Evolutionary conservation across 768 basidiomycete genomes (phyloP), one percentile per base, ranked within the genome.

Genomic region (Sporobolomyces pararoseus): DNA sequence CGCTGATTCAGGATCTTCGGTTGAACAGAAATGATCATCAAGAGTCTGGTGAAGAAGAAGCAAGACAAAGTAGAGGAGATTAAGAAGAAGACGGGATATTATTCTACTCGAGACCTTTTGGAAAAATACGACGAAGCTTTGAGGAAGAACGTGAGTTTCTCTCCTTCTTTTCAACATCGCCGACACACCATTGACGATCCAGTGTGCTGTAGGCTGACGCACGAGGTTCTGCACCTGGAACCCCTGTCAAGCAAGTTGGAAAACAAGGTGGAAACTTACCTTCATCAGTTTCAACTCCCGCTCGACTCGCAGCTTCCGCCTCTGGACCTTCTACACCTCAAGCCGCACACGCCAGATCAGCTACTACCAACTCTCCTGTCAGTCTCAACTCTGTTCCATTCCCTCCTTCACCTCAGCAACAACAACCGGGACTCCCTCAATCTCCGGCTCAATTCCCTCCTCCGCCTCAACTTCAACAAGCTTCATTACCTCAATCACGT

Each of bases 81-180:
- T 74, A 99, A 99, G 84, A 91, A 92, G 82, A 92, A 90, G 79
- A 97, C 94, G 2, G 95, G 97, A 75, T 99, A 90, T 79, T 91
- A 99, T 78, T 86, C 86, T 16, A 99, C 93, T 34, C 87, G 89
- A 61, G 90, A 88, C 75, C 83, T 99, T 52, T 83, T 99, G 23
- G 91, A 95, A 78, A 86, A 87, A 66, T 97, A 96, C 76, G 95
- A 95, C 72, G 89, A 89, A 58, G 71, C 54, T 21, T 37, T 70
- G 23, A 76, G 76, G 4, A 76, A 75, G 60, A 75, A 70, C 35
- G 77, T 76, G 35, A 46, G 65, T 42, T 19, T 25, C 10, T 23
- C 2, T n/a, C 57, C 27, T 25, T 3, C 3, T 58, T 23, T 9
- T 37, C 29, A 37, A 60, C 65, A 63, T 14, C 46, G 44, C 25